Base-by-base conservation (phyloP, 1,284 basidiomycete species). In the Takashimella tepidaria region DNA sequence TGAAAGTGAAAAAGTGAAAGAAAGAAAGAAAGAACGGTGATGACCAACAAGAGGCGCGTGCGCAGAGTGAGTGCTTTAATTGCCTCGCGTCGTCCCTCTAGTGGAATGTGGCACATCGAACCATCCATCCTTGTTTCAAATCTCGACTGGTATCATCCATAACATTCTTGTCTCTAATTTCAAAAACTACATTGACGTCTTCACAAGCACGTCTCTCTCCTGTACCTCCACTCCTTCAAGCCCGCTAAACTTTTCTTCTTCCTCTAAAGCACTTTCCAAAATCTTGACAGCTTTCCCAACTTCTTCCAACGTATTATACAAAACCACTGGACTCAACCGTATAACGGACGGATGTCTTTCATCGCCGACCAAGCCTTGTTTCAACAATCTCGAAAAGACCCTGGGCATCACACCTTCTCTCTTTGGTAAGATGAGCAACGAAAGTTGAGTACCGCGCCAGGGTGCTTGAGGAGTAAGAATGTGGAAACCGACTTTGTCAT, bases 341-440 rank as follows among this genome's bases (percentile, higher is more conserved):
- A 97, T 92, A 52, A 97, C 89, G 67, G 90, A 87, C 21, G 93
- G 92, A 65, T 85, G 79, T 63, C 92, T 79, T 74, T 93, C 89
- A 74, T 97, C 92, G 16, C 89, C 91, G 54, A 95, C 81, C 8
- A 97, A 85, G 13, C 93, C 93, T 53, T 79, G 76, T 56, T 79
- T 79, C 45, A 80, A 75, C 70, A 96, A 74, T 26, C 77, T 78
- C 49, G 80, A 73, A 59, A 85, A 83, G 20, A 95, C 81, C 57
- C 77, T 78, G 54, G 80, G 80, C 91, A 96, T 95, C 47, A 84
- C 68, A 21, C 80, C 82, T 41, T 86, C 55, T 27, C 58, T 50
- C 16, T 55, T 54, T 0, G 77, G 88, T 20, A 88, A 74, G 74
- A 95, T 87, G 43, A 89, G 74, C 27, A 97, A 76, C 19, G 89